Evolutionary conservation across 768 basidiomycete species (phyloP).

Genomic region (Trametes maxima): DNA sequence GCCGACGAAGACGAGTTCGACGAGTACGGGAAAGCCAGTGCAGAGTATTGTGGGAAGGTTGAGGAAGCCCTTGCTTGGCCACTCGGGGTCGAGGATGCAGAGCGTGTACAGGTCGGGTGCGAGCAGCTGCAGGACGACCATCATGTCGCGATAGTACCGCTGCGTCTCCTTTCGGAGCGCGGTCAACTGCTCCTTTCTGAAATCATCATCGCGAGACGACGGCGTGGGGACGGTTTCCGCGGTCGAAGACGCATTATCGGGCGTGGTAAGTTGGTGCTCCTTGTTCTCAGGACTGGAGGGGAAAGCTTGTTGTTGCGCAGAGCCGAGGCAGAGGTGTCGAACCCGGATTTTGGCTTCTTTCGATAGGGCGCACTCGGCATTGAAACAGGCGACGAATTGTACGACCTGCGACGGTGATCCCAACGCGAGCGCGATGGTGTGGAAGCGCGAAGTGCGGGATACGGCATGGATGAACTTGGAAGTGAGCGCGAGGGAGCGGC

Average conservation of each 20-base stretch:
- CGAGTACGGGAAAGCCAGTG: background rate
- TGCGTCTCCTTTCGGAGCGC: background rate
- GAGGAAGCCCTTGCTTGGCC: background rate
- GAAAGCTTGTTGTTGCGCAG: background rate
- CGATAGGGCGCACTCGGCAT: background rate
- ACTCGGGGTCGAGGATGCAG: background rate
- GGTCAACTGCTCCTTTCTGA: background rate
- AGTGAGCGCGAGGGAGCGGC: slow-evolving; percentile 7
- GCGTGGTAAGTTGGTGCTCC: too few species aligned
- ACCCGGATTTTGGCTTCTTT: background rate
- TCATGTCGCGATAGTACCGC: slow-evolving; percentile 3
- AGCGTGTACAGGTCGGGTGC: slow-evolving; percentile 3
- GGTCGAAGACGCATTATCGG: background rate
- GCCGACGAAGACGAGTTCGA: slow-evolving; percentile 5
- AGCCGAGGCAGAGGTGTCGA: slow-evolving; percentile 2
- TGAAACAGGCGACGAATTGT: background rate
- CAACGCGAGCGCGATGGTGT: slow-evolving; percentile 2
- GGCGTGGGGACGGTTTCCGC: too few species aligned
- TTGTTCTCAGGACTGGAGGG: background rate
- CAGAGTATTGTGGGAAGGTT: background rate
- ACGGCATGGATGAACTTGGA: background rate
- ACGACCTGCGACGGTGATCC: background rate
- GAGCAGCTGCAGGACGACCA: background rate
- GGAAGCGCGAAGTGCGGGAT: background rate
- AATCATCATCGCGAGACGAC: background rate